Conservation (phyloP, 2,329 filamentous ascomycete species). For the Colletotrichum sp. region DNA sequence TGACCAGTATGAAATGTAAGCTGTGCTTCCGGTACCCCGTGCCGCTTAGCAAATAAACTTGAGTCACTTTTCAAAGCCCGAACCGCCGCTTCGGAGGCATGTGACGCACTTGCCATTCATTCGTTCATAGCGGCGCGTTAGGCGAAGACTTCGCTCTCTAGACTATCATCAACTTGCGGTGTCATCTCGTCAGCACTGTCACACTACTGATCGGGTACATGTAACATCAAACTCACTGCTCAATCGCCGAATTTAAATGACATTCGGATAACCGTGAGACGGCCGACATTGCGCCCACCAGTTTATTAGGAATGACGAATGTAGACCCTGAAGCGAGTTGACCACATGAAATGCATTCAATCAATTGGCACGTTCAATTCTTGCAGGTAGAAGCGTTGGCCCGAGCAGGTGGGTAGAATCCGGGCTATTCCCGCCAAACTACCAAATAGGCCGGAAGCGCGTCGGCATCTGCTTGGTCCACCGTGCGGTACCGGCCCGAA, state of each 20-base stretch:
- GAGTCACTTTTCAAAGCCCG: neutral
- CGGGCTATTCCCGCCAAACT: conserved; percentile 1
- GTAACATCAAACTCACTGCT: neutral
- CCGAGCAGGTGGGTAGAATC: neutral
- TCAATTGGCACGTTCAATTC: neutral
- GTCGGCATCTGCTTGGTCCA: conserved; percentile 9
- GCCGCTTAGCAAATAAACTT: neutral
- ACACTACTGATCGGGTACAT: neutral
- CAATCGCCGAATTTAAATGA: neutral
- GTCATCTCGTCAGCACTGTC: neutral
- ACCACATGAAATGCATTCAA: neutral
- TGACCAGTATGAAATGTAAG: neutral
- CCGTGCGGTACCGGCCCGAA: conserved; percentile 7
- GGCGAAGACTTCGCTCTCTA: neutral
- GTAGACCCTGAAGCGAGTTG: too few relatives aligned
- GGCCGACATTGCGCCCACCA: neutral
- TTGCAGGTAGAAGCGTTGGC: neutral
- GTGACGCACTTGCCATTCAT: neutral
- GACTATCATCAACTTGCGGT: neutral
- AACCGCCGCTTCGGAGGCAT: neutral
- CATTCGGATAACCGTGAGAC: neutral
- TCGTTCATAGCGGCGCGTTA: neutral
- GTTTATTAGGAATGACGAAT: too few relatives aligned
- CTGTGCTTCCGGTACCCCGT: neutral
- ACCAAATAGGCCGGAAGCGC: neutral